Conservation (phyloP, 768 basidiomycete species). For the Tulasnella sp. region DNA sequence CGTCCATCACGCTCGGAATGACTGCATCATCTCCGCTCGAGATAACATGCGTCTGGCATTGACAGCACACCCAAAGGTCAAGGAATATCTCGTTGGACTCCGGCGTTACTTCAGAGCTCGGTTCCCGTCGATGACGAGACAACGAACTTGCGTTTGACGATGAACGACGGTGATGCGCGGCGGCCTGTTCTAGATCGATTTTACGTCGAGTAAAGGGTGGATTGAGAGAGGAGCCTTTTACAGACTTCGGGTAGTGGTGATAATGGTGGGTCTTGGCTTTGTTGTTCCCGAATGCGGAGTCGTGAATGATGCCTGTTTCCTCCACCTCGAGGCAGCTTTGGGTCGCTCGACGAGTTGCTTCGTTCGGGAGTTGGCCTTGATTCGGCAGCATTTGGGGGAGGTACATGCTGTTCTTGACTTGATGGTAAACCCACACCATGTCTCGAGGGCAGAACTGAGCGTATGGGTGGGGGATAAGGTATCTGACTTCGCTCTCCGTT, state of each 20-base stretch:
- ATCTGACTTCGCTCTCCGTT: conserved; percentile 51
- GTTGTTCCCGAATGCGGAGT: conserved; percentile 29
- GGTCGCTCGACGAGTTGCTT: conserved; percentile 34
- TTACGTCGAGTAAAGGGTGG: conserved; percentile 39
- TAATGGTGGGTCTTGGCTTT: conserved; percentile 58
- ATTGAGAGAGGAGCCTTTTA: conserved; percentile 56
- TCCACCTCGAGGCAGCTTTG: conserved; percentile 42
- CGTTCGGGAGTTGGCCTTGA: conserved; percentile 31
- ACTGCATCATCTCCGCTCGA: conserved; percentile 38
- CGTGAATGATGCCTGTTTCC: conserved; percentile 32
- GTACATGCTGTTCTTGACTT: conserved; percentile 47
- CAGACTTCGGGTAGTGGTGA: conserved; percentile 58
- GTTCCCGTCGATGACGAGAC: conserved; percentile 25
- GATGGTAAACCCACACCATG: conserved; percentile 69
- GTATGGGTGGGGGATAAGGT: conserved; percentile 65
- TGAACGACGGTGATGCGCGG: neutral
- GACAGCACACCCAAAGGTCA: conserved; percentile 76
- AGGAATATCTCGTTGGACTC: conserved; percentile 36
- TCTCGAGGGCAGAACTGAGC: conserved; percentile 76
- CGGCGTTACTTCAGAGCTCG: conserved; percentile 10
- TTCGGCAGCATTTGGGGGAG: conserved; percentile 39
- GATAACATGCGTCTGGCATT: conserved; percentile 65
- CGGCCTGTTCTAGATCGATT: neutral
- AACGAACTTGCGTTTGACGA: conserved; percentile 42
- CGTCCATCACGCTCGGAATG: conserved; percentile 62